Base-by-base conservation (phyloP, 176 grass and related monocot species). In the Ensete ventricosum region DNA sequence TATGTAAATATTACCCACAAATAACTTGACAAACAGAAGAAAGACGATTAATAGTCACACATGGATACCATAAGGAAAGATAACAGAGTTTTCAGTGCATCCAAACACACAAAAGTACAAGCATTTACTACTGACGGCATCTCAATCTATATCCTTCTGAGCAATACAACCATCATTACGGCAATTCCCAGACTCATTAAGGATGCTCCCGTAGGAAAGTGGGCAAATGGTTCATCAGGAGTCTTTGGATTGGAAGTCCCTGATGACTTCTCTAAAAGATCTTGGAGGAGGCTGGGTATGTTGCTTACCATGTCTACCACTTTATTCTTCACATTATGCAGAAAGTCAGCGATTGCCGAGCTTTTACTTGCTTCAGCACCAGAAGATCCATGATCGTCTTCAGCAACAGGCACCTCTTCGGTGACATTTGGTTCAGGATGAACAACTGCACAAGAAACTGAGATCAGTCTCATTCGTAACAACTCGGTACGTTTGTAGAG, bases 151-250 rank as follows among this genome's bases (percentile, higher is more conserved):
- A 19, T 69, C 78, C 87, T 85, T 85, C 93, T 97, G 74, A 90
- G 62, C 80, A 97, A 62, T 64, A 97, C 71, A 21, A 97, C 52
- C 49, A 97, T 72, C 58, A 97, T 93, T 27, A 84, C 84, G 0
- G 72, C 80, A 16, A 93, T 71, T 21, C 85, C 54, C 7, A 97
- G 81, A 10, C 74, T 82, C 76, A 88, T 12, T 59, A 97, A 83
- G 1, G 94, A 72, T 73, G 82, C 88, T 1, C 88, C 85, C 1
- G 75, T 34, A 27, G 84, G 70, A 8, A 74, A 16, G 53, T 83
- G 82, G 0, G 59, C 9, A 3, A 60, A 8, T 78, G 52, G 81
- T 14, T 6, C 82, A 81, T 14, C 84, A 59, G 25, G 70, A 22
- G 1, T 26, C 25, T 74, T 62, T 66, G 0, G 52, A 53, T 25